These are phyloP conservation scores for Noccaea bulbosa DNA, from an alignment of 345 rosid species.

Conservation along the genomic window DNA sequence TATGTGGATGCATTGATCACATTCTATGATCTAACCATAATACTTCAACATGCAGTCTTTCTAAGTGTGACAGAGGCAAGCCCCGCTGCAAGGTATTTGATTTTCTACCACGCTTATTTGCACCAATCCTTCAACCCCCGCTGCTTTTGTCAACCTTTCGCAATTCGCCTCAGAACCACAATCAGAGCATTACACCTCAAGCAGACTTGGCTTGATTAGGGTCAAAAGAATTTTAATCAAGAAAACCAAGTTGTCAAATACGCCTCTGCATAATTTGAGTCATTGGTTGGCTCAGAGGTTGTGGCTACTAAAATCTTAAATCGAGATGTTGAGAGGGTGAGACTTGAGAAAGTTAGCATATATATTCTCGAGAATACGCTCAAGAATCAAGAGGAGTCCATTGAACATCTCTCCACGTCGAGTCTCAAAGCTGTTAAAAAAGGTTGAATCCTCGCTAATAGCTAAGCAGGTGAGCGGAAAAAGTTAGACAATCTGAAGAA, in stretches of 20 bases:
- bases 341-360: conserved; percentile 46
- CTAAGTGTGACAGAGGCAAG: no score
- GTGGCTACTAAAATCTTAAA: conserved; percentile 30
- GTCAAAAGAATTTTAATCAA: conserved; percentile 35
- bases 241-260: neutral
- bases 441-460: conserved; percentile 70
- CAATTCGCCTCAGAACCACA: no score
- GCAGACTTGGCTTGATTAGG: no score
- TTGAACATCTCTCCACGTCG: conserved; percentile 85
- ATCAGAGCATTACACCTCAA: no score
- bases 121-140: no score
- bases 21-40: no score
- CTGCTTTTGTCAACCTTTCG: no score
- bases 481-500: conserved; percentile 53
- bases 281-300: conserved; percentile 54
- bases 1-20: no score
- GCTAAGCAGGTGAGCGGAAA: conserved; percentile 69
- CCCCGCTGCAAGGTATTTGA: no score
- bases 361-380: conserved; percentile 53
- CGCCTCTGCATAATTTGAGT: conserved; percentile 49
- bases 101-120: no score
- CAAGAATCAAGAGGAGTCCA: conserved; percentile 39
- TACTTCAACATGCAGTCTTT: no score
- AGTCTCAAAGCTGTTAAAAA: conserved; percentile 80
- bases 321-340: no score